Base-by-base conservation (phyloP, 352 stramenopile genomes). In the Phytophthora macrochlamydospora region DNA sequence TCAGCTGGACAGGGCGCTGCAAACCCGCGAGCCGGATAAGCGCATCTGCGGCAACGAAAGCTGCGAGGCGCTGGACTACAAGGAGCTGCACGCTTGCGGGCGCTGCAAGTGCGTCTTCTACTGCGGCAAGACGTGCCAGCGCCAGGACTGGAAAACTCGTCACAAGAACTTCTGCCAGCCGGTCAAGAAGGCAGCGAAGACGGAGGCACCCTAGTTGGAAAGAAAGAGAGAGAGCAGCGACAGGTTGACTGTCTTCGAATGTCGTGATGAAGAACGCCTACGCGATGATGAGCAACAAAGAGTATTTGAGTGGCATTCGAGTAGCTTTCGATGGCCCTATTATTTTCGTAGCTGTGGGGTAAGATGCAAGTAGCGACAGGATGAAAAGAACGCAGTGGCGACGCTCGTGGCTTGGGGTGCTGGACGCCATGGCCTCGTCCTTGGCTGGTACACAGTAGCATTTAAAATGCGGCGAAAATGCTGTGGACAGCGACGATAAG, bases 41-140 rank as follows among this genome's bases (percentile, higher is more conserved):
- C 81, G 80, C 62, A 82, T 89, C 52, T 93, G 84, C 37, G 61
- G 69, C 24, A 85, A 81, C 37, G 76, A 75, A 0, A 67, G 64
- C 3, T 93, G 83, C 60, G 69, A 84, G 29, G 59, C 75, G 42
- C 61, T 90, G 38, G 63, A 84, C 40, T 90, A 91, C 54, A 64
- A 43, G 1, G 44, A 81, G 31, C 60, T 93, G 12, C 62, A 79
- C 18, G 70, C 52, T 8, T 93, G 84, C 31, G 73, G 62, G n/a
- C 82, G 77, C 40, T 93, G 84, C 67, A 87, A 82, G 51, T 83
- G 80, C 59, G 77, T 91, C 9, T 89, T 85, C 52, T 93, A 93
- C 64, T 93, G 84, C 53, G 57, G 68, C 56, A 89, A 89, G 54
- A 59, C 62, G 24, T 93, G 84, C 33, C 82, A 93, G 59, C 71